These are phyloP conservation scores for Clohesyomyces aquaticus DNA, from an alignment of 495 filamentous ascomycete species.

Conservation along the genomic window DNA sequence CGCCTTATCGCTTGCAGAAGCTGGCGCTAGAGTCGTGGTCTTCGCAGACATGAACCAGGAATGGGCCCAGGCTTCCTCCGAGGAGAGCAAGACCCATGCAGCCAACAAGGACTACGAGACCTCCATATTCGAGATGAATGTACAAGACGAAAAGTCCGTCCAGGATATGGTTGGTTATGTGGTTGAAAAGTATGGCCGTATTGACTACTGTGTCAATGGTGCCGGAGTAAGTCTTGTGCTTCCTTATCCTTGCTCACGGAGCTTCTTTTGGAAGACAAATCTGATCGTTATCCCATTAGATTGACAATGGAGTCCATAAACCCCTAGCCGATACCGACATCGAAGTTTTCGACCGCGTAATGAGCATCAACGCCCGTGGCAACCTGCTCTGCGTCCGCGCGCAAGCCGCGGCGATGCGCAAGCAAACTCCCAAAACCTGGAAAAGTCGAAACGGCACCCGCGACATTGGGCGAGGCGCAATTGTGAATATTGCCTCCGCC, in stretches of 20 bases:
- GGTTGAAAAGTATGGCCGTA: slow-evolving; percentile 19
- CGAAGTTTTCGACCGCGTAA: slow-evolving; percentile 23
- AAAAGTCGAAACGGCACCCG: slow-evolving; percentile 9
- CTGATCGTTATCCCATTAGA: background rate
- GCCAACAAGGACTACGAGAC: slow-evolving; percentile 13
- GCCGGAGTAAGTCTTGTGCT: slow-evolving; percentile 20
- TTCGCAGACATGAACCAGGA: slow-evolving; percentile 28
- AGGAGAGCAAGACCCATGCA: slow-evolving; percentile 24
- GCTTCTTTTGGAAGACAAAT: background rate
- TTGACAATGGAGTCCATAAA: slow-evolving; percentile 10
- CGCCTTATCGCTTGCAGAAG: slow-evolving; percentile 18
- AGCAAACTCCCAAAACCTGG: slow-evolving; percentile 16
- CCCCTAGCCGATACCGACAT: slow-evolving; percentile 22
- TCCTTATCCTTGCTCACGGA: no score
- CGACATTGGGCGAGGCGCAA: slow-evolving; percentile 17
- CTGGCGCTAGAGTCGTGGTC: slow-evolving; percentile 23
- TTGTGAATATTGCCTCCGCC: slow-evolving; percentile 17
- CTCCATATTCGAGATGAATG: slow-evolving; percentile 17
- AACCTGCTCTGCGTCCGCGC: slow-evolving; percentile 23
- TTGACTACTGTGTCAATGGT: slow-evolving; percentile 28
- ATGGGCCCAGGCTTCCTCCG: slow-evolving; percentile 13
- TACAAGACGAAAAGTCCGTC: slow-evolving; percentile 18
- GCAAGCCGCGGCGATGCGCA: slow-evolving; percentile 16
- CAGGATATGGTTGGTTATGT: slow-evolving; percentile 20
- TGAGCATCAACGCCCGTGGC: slow-evolving; percentile 19